Conservation (phyloP, 345 rosid genomes). For the Eutrema heterophyllum region DNA sequence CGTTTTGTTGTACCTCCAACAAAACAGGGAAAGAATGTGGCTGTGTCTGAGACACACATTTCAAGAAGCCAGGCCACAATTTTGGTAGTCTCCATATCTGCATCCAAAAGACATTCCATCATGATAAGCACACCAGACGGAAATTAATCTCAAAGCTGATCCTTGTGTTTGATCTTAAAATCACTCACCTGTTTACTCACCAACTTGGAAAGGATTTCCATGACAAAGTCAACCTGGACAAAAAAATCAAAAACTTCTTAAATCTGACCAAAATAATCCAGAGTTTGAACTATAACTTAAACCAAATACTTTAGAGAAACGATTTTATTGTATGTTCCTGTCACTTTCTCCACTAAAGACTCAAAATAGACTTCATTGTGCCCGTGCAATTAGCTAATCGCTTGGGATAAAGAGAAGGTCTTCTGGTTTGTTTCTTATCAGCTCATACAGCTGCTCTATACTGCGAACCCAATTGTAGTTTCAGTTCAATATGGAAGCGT, state of each 20-base stretch:
- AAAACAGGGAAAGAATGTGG: slow-evolving; percentile 89
- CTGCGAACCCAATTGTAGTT: not conserved
- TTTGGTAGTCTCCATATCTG: slow-evolving; percentile 98
- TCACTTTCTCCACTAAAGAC: not conserved
- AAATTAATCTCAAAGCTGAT: not conserved
- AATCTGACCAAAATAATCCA: not conserved
- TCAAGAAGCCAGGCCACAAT: slow-evolving; percentile 95
- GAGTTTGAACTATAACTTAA: not conserved
- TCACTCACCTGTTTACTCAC: slow-evolving; percentile 75
- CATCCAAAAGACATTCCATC: slow-evolving; percentile 13
- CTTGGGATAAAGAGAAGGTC: not conserved
- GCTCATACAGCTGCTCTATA: not conserved
- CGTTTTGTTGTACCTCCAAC: slow-evolving; percentile 52
- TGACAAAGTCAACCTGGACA: slow-evolving; percentile 85
- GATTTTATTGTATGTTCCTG: not conserved
- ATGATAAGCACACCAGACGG: not conserved
- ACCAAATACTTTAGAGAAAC: not conserved
- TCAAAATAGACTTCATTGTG: not conserved
- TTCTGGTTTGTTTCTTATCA: not conserved
- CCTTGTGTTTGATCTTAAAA: slow-evolving; percentile 13
- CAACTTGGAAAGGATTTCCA: slow-evolving; percentile 92
- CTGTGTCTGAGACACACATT: slow-evolving; percentile 87
- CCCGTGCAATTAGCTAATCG: not conserved
- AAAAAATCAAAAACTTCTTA: not conserved
- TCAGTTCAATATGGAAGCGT: not conserved